Conservation (phyloP, 495 filamentous ascomycete species). For the Daldinia grandis region DNA sequence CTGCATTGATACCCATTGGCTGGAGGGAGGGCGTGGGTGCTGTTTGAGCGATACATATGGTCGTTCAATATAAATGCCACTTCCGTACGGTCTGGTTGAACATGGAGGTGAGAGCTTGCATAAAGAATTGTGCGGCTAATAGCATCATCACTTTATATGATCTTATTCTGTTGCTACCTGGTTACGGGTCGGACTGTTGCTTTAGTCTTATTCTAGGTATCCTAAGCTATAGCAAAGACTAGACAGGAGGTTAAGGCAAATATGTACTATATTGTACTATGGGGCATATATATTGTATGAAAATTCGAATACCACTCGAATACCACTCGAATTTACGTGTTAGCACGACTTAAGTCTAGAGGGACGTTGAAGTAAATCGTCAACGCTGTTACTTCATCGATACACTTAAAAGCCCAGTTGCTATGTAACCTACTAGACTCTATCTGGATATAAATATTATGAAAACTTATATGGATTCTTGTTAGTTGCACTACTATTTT, state of each 20-base stretch:
- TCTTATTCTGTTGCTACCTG: background rate
- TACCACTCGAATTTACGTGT: background rate
- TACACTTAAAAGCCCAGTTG: background rate
- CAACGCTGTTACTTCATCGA: background rate
- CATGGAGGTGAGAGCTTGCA: background rate
- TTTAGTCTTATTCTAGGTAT: background rate
- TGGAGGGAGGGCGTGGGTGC: conserved; percentile 68
- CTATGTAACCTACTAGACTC: background rate
- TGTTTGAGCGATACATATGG: conserved; percentile 17
- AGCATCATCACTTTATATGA: background rate
- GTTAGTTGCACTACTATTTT: background rate
- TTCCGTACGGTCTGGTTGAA: background rate
- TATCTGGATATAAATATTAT: background rate
- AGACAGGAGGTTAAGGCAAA: background rate
- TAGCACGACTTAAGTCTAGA: background rate
- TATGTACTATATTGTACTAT: background rate
- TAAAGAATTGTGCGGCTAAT: background rate
- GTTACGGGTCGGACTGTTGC: background rate
- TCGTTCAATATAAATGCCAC: background rate
- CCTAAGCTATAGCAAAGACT: background rate
- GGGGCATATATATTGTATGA: background rate
- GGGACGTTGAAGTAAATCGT: background rate
- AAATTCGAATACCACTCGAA: background rate
- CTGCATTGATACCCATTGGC: conserved; percentile 86
- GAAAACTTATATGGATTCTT: background rate